These are phyloP conservation scores for Corymbia calophylla DNA, from an alignment of 441 rosid species.

Conservation along the genomic window DNA sequence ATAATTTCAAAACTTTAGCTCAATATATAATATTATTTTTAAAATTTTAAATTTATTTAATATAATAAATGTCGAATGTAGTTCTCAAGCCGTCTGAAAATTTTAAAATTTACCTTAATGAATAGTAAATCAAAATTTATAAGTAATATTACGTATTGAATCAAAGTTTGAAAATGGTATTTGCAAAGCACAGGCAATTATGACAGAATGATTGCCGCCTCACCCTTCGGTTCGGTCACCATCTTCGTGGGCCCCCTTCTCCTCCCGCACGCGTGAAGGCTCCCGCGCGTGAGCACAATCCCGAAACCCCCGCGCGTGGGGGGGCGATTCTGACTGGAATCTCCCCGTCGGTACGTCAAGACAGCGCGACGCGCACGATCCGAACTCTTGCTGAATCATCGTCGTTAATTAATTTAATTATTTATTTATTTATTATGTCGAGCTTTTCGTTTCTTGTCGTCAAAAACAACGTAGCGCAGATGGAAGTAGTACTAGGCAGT, in stretches of 20 bases:
- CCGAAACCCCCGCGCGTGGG: background rate
- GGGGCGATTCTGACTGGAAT: background rate
- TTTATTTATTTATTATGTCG: background rate
- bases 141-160: too few species aligned
- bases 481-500: background rate
- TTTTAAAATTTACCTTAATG: too few species aligned
- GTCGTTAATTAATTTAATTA: background rate
- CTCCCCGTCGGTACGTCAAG: background rate
- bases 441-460: background rate
- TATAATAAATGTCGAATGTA: too few species aligned
- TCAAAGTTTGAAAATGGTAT: background rate
- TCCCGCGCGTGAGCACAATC: background rate
- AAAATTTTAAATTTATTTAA: too few species aligned
- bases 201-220: background rate
- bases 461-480: background rate
- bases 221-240: fast-evolving
- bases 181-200: background rate
- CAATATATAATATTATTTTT: fast-evolving
- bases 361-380: background rate
- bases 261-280: background rate
- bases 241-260: background rate
- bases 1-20: too few species aligned
- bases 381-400: background rate
- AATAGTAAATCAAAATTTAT: too few species aligned
- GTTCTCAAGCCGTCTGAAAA: too few species aligned